Base-by-base conservation (phyloP, 1,284 basidiomycete species). In the Ganoderma resinaceum region DNA sequence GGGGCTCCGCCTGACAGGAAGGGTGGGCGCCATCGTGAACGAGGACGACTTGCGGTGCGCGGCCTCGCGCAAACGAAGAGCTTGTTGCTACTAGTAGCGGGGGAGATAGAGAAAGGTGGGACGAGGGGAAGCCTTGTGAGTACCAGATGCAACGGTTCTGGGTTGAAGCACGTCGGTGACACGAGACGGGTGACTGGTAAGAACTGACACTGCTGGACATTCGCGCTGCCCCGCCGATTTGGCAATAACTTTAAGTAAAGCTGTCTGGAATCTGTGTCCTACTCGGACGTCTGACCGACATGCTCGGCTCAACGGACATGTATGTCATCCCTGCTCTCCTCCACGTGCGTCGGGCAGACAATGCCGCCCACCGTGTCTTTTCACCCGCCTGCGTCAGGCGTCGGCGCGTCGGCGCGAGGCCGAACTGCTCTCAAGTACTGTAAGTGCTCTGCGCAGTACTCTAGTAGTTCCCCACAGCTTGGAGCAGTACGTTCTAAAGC, bases 1-100 rank as follows among this genome's bases (percentile, higher is more conserved):
- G 5, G 68, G 71, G 29, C 33, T 55, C n/a, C 61, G 68, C 26
- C 61, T 65, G 43, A 52, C 38, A 38, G 40, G 29, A 29, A 42
- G 61, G n/a, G 70, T 46, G 40, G 66, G 43, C n/a, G 62, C 26
- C 62, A 63, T 63, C 20, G 16, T 20, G 42, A 49, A 4, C 26
- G 12, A 26, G 38, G 9, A n/a, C 23, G 18, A 40, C 60, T 46
- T 35, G 8, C 61, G n/a, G 58, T 60, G 23, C 37, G 35, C 37
- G 37, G 58, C 37, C 5, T 40, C n/a, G 38, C 37, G 58, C 38
- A 38, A 29, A 38, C 23, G 20, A 40, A 26, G 26, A n/a, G 38
- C n/a, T 26, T 37, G 35, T 37, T 26, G 58, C 38, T 12, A n/a
- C n/a, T n/a, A n/a, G n/a, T n/a, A 37, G 55, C 8, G 4, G 35